Evolutionary conservation across 768 basidiomycete genomes (phyloP).

Genomic region (Boletus rubescentipes): DNA sequence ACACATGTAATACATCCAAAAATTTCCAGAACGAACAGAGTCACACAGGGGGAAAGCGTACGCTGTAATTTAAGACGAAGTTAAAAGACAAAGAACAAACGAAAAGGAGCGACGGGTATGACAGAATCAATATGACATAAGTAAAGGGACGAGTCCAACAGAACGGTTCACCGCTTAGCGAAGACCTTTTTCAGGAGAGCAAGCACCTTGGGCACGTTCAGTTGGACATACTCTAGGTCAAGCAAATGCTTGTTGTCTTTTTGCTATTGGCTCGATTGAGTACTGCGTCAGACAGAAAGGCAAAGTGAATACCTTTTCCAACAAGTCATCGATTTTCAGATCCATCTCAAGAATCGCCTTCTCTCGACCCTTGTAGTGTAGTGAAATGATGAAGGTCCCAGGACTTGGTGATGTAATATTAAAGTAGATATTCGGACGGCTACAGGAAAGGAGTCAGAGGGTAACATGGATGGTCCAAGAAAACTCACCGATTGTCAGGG

Average conservation of each 20-base stretch:
- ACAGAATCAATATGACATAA: slow-evolving; percentile 36
- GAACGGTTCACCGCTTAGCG: slow-evolving; percentile 65
- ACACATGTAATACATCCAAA: slow-evolving; percentile 38
- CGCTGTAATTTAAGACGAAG: slow-evolving; percentile 18
- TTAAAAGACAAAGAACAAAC: slow-evolving; percentile 2
- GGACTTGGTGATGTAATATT: slow-evolving; percentile 97
- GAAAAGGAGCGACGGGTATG: slow-evolving; percentile 32
- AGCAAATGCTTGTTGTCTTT: slow-evolving; percentile 97
- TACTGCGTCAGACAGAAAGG: neutral
- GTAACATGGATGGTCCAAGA: neutral
- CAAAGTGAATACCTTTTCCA: slow-evolving; percentile 78
- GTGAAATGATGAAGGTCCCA: slow-evolving; percentile 97
- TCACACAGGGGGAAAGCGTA: slow-evolving; percentile 23
- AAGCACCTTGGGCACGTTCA: slow-evolving; percentile 94
- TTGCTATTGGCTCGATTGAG: slow-evolving; percentile 61
- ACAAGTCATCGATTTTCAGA: slow-evolving; percentile 94
- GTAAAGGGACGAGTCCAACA: slow-evolving; percentile 24
- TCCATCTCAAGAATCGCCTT: slow-evolving; percentile 99
- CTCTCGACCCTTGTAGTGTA: slow-evolving; percentile 98
- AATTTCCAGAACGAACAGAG: slow-evolving; percentile 30
- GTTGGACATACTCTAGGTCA: slow-evolving; percentile 96
- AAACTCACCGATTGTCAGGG: slow-evolving; percentile 86
- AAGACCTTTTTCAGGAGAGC: slow-evolving; percentile 93
- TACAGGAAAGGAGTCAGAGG: slow-evolving; percentile 30
- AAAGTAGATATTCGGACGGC: slow-evolving; percentile 98